Base-by-base conservation (phyloP, 495 filamentous ascomycete species). In the Glonium stellatum region DNA sequence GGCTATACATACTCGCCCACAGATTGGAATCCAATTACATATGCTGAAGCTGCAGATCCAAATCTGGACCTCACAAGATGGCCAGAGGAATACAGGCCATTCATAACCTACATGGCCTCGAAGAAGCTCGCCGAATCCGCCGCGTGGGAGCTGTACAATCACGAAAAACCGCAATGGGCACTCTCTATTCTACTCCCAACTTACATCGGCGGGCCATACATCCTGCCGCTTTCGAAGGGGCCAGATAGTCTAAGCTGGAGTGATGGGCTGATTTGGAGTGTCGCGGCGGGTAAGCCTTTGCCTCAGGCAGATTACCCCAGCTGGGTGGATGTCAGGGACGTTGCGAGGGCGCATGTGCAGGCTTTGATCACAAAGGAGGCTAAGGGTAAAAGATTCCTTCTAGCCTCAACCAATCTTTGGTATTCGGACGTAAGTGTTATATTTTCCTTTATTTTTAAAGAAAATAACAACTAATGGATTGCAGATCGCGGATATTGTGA, bases 401-500 rank as follows among this genome's bases (percentile, higher is more conserved):
- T 50, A 11, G 11, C n/a, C 11, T 15, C n/a, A 11, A 21, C n/a
- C 1, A 21, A 21, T 15, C 12, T 50, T 4, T 5, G 5, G 47
- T 50, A 50, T 50, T 21, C n/a, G n/a, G 47, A 50, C 23, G 47
- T 50, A 21, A 50, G 47, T 50, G n/a, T 13, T 22, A 10, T 13
- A 9, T 22, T 48, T 13, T 13, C 8, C 46, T 48, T 13, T 13
- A 8, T 48, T 39, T 39, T 39, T 48, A 22, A 48, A 5, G 46
- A 19, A 5, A 18, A 18, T 48, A 18, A 22, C 10, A 18, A 21
- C n/a, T 11, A 8, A 8, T 8, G 15, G 8, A 11, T 50, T 5
- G 22, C n/a, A 50, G 47, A 50, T 50, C 23, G 47, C 47, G 15
- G 47, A 50, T 50, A 50, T 50, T 50, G 47, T 50, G 47, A 50